Conservation (phyloP, 2,329 filamentous ascomycete species). For the Sporothrix schenckii region DNA sequence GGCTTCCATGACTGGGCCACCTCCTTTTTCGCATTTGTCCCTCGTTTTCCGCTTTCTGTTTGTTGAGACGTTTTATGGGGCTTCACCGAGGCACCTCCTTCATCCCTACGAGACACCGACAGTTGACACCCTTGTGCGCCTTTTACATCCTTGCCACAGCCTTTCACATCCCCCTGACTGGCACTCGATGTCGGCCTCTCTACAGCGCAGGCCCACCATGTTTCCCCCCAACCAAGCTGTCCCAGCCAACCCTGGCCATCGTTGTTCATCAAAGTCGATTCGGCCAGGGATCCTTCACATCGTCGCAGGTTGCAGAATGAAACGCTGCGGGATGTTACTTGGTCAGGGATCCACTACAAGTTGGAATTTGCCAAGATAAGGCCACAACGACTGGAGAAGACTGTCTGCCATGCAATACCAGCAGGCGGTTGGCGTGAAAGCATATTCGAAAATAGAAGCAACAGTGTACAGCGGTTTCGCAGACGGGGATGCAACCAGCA, state of each 20-base stretch:
- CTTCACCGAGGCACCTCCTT: background rate
- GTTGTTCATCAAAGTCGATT: background rate
- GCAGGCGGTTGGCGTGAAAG: background rate
- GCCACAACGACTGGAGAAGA: too few species aligned
- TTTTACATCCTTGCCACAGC: background rate
- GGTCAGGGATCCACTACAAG: background rate
- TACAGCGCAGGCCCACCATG: background rate
- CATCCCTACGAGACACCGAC: background rate
- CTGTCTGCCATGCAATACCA: background rate
- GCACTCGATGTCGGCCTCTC: background rate
- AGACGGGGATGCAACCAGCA: conserved; percentile 20
- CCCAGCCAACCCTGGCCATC: conserved; percentile 19
- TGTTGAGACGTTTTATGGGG: conserved; percentile 1
- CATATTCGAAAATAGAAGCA: background rate
- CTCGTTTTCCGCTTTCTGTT: background rate
- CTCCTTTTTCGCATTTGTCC: background rate
- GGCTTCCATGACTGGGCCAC: conserved; percentile 10
- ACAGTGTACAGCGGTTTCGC: conserved; percentile 12
- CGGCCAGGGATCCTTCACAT: background rate
- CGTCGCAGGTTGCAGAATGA: conserved; percentile 23
- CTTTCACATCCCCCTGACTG: background rate
- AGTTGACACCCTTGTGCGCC: background rate
- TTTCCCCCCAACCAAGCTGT: background rate
- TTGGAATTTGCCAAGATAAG: background rate
- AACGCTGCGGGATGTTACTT: conserved; percentile 16